Base-by-base conservation (phyloP, 495 filamentous ascomycete genomes). In the Xylaria curta region DNA sequence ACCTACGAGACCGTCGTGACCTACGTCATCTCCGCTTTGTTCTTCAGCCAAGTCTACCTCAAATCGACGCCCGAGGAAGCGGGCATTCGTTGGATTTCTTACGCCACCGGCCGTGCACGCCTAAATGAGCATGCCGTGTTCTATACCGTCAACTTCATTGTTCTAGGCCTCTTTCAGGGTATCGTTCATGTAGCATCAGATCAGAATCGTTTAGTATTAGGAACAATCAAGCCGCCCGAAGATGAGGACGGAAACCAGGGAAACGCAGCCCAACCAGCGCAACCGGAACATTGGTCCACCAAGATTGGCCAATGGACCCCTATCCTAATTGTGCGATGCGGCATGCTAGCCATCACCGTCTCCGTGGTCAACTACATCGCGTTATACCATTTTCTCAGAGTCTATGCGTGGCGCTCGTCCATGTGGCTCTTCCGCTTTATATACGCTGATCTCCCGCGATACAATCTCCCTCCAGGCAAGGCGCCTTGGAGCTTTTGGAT, bases 71-170 rank as follows among this genome's bases (percentile, higher is more conserved):
- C 90, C n/a, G 77, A 85, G n/a, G 80, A 82, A 9, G 89, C 90
- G 10, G 86, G 91, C 51, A 82, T 98, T 21, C 85, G 88, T 63
- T 92, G 91, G 87, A 88, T 96, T 65, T 91, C 91, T 31, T 85
- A 88, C 58, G 84, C 81, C 47, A 84, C 76, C 69, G 82, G 92
- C 68, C 87, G 95, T 19, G 84, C 90, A 17, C 87, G 87, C n/a
- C 80, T 98, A 71, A 99, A 99, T 78, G 96, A 99, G 81, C 85
- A 92, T 73, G 89, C 93, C 1, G 86, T 99, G 42, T 97, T 94
- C 80, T 84, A 98, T 21, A 89, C 92, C 10, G 88, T 88, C 53
- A 88, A 91, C 74, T 87, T 95, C 68, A 72, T 92, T 7, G 79
- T 89, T 1, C 82, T 95, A 21, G 94, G 92, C 6, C 72, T 92